These are phyloP conservation scores for Epicoccum nigrum DNA, from an alignment of 2,329 filamentous ascomycete species.

Conservation along the genomic window DNA sequence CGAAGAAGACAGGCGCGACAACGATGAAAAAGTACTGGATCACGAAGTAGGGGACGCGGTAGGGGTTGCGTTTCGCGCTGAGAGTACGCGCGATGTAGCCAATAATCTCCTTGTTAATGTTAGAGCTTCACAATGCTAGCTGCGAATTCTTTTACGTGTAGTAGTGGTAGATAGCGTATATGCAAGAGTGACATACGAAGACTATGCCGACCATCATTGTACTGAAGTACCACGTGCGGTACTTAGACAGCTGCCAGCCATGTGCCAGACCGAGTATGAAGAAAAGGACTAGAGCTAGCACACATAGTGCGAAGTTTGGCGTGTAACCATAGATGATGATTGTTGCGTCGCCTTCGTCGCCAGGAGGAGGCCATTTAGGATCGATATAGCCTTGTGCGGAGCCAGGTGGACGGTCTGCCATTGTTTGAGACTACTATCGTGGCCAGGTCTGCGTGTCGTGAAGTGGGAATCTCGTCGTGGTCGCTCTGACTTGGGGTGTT, in stretches of 20 bases:
- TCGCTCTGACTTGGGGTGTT: neutral
- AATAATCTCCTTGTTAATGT: conserved; percentile 37
- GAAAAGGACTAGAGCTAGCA: conserved; percentile 51
- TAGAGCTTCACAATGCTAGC: conserved; percentile 28
- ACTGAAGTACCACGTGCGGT: conserved; percentile 52
- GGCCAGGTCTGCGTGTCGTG: neutral
- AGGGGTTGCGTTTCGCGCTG: conserved; percentile 54
- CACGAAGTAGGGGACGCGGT: conserved; percentile 62
- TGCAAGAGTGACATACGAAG: conserved; percentile 26
- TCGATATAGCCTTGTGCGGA: conserved; percentile 53
- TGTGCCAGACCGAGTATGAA: conserved; percentile 50
- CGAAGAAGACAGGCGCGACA: conserved; percentile 63
- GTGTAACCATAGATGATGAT: conserved; percentile 48
- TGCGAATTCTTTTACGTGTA: neutral
- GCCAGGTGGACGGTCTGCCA: conserved; percentile 8
- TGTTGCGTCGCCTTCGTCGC: conserved; percentile 52
- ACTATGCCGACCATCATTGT: conserved; percentile 51
- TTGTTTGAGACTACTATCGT: neutral
- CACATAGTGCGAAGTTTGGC: conserved; percentile 48
- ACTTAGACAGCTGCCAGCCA: conserved; percentile 50
- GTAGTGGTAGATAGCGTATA: no score
- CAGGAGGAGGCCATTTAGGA: conserved; percentile 59
- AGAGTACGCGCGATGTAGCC: conserved; percentile 55
- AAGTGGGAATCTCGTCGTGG: neutral
- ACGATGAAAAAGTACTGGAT: conserved; percentile 68